Conservation (phyloP, 257 asterid genomes). For the Ilex aquifolium region DNA sequence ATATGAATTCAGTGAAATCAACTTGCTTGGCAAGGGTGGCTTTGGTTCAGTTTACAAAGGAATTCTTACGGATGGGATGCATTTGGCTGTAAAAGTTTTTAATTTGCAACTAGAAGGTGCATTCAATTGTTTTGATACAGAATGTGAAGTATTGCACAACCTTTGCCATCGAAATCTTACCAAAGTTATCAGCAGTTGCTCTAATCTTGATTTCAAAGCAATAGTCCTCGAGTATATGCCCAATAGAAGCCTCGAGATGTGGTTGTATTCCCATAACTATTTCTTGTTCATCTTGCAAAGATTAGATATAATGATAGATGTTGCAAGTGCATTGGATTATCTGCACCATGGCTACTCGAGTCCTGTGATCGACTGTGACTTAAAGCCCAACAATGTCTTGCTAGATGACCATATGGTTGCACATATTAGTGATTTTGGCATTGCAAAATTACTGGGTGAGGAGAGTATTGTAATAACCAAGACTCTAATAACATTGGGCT, state of each 20-base stretch:
- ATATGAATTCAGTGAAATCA: constrained; percentile 15
- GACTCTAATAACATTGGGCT: constrained; percentile 29
- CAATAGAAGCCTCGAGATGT: constrained; percentile 29
- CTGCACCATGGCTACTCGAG: constrained; percentile 24
- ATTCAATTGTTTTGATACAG: constrained; percentile 15
- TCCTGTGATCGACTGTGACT: constrained; percentile 29
- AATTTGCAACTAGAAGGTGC: constrained; percentile 19
- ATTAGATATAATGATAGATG: too few species aligned
- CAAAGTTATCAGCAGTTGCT: constrained; percentile 26
- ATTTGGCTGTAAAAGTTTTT: constrained; percentile 29
- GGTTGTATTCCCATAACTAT: constrained; percentile 17
- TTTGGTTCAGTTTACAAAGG: constrained; percentile 25
- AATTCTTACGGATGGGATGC: constrained; percentile 3
- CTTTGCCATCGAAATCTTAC: constrained; percentile 32
- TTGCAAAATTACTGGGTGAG: constrained; percentile 20
- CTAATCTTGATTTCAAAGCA: constrained; percentile 26
- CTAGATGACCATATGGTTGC: constrained; percentile 28
- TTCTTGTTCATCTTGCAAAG: constrained; percentile 10
- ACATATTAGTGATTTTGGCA: constrained; percentile 28
- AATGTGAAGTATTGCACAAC: constrained; percentile 25
- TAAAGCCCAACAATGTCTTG: constrained; percentile 31
- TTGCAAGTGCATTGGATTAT: too few species aligned
- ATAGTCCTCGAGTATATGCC: constrained; percentile 30
- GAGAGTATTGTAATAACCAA: constrained; percentile 18
- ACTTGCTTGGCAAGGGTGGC: constrained; percentile 15